A percentile compares a stretch with the other conserved stretches of the same genome.
Conservation (phyloP, 805 yeast genomes). For the Wickerhamia fluorescens region DNA sequence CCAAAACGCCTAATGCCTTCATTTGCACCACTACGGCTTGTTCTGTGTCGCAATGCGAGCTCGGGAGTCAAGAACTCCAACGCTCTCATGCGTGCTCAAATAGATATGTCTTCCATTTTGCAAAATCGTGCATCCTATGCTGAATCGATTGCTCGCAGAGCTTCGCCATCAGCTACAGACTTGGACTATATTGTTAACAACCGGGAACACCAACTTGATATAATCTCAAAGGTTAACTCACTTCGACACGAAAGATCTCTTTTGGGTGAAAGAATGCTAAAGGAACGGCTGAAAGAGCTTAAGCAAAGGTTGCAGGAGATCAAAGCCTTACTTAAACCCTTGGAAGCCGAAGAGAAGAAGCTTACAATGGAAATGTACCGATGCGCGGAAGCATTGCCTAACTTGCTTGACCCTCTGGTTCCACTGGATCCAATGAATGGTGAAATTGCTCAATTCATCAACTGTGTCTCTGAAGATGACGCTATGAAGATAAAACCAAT, state of each 20-base stretch:
- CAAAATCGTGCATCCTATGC: slow-evolving; percentile 13
- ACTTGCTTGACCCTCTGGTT: slow-evolving; percentile 46
- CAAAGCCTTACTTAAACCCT: slow-evolving; percentile 18
- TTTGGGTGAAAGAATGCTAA: slow-evolving; percentile 18
- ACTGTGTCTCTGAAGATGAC: slow-evolving; percentile 32
- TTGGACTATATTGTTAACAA: slow-evolving; percentile 20
- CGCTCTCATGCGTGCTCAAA: slow-evolving; percentile 14
- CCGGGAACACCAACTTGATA: slow-evolving; percentile 17
- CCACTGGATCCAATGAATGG: slow-evolving; percentile 32
- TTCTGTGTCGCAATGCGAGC: slow-evolving; percentile 4
- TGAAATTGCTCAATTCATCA: slow-evolving; percentile 44
- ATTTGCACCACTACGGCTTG: too few relatives aligned
- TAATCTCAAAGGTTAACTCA: slow-evolving; percentile 15
- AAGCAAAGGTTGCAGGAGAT: slow-evolving; percentile 14
- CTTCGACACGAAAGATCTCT: slow-evolving; percentile 21
- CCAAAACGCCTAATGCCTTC: slow-evolving; percentile 1
- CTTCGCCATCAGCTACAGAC: slow-evolving; percentile 10
- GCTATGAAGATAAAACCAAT: slow-evolving; percentile 10
- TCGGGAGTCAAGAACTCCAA: slow-evolving; percentile 7
- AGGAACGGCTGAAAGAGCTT: slow-evolving; percentile 6
- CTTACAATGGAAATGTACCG: slow-evolving; percentile 31
- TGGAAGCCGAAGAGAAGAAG: slow-evolving; percentile 17
- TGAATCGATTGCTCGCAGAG: slow-evolving; percentile 23
- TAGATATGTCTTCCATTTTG: slow-evolving; percentile 19
- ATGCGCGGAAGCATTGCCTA: slow-evolving; percentile 54